These are phyloP conservation scores for Clathrospora elynae DNA, from an alignment of 2,329 filamentous ascomycete species.

Conservation along the genomic window DNA sequence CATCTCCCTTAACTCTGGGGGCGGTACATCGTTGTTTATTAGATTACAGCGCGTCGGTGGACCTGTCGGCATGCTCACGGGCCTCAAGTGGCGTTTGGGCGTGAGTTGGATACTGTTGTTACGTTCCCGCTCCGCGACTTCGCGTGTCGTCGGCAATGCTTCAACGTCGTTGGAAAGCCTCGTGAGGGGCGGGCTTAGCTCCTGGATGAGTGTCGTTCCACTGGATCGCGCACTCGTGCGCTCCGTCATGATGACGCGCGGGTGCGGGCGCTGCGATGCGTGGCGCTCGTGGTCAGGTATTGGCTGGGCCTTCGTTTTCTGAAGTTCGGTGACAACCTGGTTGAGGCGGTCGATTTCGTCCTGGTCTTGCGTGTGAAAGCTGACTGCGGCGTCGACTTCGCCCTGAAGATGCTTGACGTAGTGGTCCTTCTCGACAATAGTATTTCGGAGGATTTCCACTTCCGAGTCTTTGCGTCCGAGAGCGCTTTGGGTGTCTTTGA, in stretches of 20 bases:
- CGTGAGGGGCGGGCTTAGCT: slow-evolving; percentile 25
- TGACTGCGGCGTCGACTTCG: slow-evolving; percentile 23
- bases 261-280: slow-evolving; percentile 29
- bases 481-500: slow-evolving; percentile 32
- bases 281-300: slow-evolving; percentile 42
- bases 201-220: slow-evolving; percentile 40
- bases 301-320: slow-evolving; percentile 38
- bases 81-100: slow-evolving; percentile 20
- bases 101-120: slow-evolving; percentile 27
- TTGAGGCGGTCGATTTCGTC: slow-evolving; percentile 37
- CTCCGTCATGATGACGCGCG: slow-evolving; percentile 28
- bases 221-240: slow-evolving; percentile 38
- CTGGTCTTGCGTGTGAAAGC: slow-evolving; percentile 26
- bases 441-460: slow-evolving; percentile 23
- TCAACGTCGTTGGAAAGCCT: slow-evolving; percentile 20
- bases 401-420: slow-evolving; percentile 27
- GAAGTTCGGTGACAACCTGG: slow-evolving; percentile 28
- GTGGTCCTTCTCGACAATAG: slow-evolving; percentile 23
- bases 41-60: slow-evolving; percentile 21
- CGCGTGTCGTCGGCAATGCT: slow-evolving; percentile 9
- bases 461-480: slow-evolving; percentile 31
- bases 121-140: slow-evolving; percentile 8
- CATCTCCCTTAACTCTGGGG: slow-evolving; percentile 25
- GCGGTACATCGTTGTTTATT: slow-evolving; percentile 30
- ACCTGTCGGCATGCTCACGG: slow-evolving; percentile 13